Percentiles rank a stretch among this genome's conserved stretches.
These are phyloP conservation scores for Mucuna pruriens DNA, from an alignment of 306 rosid species.

Conservation along the genomic window DNA sequence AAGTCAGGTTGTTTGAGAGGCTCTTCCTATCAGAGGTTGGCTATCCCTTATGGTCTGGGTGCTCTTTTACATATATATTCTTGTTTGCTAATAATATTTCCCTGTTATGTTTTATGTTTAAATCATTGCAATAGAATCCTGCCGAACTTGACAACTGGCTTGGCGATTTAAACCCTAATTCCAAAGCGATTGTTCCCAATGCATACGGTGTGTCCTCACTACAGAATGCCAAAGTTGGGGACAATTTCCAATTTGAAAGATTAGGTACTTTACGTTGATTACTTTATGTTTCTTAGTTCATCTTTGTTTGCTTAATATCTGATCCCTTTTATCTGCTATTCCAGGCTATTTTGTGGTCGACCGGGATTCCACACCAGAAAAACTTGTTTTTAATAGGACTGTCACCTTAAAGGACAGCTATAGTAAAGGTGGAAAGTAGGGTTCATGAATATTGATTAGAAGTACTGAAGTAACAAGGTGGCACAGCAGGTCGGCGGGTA, in stretches of 20 bases:
- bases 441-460: not conserved
- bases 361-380: conserved; percentile 77
- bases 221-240: conserved; percentile 64
- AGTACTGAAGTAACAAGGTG: conserved; percentile 21
- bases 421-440: conserved; percentile 73
- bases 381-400: conserved; percentile 85
- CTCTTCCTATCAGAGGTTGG: conserved; percentile 90
- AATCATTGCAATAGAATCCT: conserved; percentile 68
- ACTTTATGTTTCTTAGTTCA: conserved; percentile 9
- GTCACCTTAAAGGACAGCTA: conserved; percentile 85
- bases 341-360: conserved; percentile 94
- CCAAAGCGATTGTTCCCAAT: conserved; percentile 63
- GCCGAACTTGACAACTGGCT: conserved; percentile 97
- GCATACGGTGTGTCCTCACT: conserved; percentile 73
- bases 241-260: conserved; percentile 92
- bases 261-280: conserved; percentile 62
- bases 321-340: conserved; percentile 36
- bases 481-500: conserved; percentile 8
- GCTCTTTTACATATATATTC: not conserved
- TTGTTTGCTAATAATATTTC: conserved; percentile 17
- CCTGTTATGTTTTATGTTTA: conserved; percentile 14
- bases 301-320: not conserved
- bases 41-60: conserved; percentile 6
- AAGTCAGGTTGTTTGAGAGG: conserved; percentile 86
- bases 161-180: conserved; percentile 74